A percentile compares a stretch with the other conserved stretches of the same genome.
Evolutionary conservation across 1,284 basidiomycete species (phyloP).

Genomic region (Ganoderma meredithae): DNA sequence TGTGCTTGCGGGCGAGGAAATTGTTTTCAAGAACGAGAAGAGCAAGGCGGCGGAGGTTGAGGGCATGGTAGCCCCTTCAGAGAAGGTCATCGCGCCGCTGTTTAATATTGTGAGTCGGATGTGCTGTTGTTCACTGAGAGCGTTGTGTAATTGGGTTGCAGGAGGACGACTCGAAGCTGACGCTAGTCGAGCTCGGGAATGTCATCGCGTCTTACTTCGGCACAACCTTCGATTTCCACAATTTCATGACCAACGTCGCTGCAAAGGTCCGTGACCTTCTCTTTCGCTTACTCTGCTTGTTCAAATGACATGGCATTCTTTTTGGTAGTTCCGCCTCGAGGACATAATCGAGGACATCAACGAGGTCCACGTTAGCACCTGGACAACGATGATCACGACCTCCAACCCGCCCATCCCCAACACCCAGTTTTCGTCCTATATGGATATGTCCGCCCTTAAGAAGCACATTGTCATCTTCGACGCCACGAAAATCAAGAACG

Average conservation of each 20-base stretch:
- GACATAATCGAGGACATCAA: constrained; percentile 88
- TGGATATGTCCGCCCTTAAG: constrained; percentile 77
- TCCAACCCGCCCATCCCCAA: constrained; percentile 80
- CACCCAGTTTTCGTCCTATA: constrained; percentile 83
- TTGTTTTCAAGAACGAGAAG: constrained; percentile 78
- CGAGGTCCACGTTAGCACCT: constrained; percentile 85
- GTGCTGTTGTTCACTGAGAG: not conserved
- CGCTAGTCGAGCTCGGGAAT: constrained; percentile 77
- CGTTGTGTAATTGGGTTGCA: constrained; percentile 38
- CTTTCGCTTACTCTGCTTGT: not conserved
- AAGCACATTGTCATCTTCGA: constrained; percentile 72
- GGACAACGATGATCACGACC: constrained; percentile 83
- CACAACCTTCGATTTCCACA: constrained; percentile 88
- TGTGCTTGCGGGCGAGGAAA: constrained; percentile 68
- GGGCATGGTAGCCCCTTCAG: constrained; percentile 63
- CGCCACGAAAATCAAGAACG: constrained; percentile 75
- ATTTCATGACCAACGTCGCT: constrained; percentile 71
- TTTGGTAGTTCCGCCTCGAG: constrained; percentile 59
- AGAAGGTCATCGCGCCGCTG: constrained; percentile 72
- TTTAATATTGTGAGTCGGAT: constrained; percentile 78
- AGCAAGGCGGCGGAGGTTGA: constrained; percentile 66
- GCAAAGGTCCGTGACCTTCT: constrained; percentile 59
- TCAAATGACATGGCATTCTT: not conserved
- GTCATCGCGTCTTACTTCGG: constrained; percentile 80
- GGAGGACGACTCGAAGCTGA: constrained; percentile 85